Evolutionary conservation across 129 eudicot genomes (phyloP), one percentile per base, ranked within the genome.

Genomic region (Ambrosia artemisiifolia): DNA sequence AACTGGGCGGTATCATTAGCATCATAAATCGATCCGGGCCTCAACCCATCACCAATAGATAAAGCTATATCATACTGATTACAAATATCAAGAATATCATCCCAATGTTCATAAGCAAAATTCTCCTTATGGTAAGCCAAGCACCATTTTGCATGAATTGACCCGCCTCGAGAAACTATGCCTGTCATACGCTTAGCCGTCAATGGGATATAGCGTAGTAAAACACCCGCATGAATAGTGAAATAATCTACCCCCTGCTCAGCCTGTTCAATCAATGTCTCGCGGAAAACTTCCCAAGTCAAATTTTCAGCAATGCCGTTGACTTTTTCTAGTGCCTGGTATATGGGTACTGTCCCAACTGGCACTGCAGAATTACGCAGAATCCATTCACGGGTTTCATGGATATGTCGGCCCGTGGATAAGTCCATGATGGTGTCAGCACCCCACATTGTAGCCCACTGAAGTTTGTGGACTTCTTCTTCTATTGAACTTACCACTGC

Each of bases 361-460:
- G 98, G 97, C 32, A 95, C 99, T 4, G 99, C 70, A 11, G 97
- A 95, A 61, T 91, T 95, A 5, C 99, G 93, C 11, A 95, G 82
- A 83, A 95, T 95, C 99, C 99, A 90, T 79, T 95, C 99, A 54
- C 99, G 97, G 42, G 99, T 95, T 71, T 95, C 99, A 24, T 95
- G 99, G 71, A 95, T 95, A 82, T 95, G 97, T 13, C 96, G 99
- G 12, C 99, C 99, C 0, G 97, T 95, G 1, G 99, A 95, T 24
- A 95, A 84, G 69, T 95, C 99, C 99, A 95, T 95, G 55, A 95
- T 88, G 17, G 99, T 95, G 67, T 95, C 99, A 0, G 99, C 99
- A 32, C 99, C 99, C 99, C 99, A 95, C 97, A 95, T 95, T 53
- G 99, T 95, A 7, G 99, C 99, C 97, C 99, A 95, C 6, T 95